A percentile compares a stretch with the other conserved stretches of the same genome.
Evolutionary conservation across 495 filamentous ascomycete species (phyloP).

Genomic region (Chaetomium fimeti): DNA sequence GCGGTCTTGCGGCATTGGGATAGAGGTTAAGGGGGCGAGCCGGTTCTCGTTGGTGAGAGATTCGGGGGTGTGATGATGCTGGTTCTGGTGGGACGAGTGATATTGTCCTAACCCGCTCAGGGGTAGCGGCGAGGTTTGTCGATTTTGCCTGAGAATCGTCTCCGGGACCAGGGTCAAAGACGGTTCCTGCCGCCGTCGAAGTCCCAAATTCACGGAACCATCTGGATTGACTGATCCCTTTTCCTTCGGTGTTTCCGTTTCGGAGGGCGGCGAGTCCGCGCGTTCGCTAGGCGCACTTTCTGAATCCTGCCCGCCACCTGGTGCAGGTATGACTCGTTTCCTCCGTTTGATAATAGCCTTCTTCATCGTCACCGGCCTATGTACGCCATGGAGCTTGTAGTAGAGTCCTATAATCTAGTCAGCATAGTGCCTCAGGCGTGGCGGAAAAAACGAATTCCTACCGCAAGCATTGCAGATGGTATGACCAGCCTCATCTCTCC

Average conservation of each 20-base stretch:
- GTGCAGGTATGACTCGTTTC: slow-evolving; percentile 89
- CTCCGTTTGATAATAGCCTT: slow-evolving; percentile 94
- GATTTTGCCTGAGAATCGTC: slow-evolving; percentile 38
- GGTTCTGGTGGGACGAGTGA: slow-evolving; percentile 40
- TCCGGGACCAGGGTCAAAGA: slow-evolving; percentile 50
- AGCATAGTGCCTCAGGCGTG: slow-evolving; percentile 6
- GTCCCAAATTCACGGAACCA: slow-evolving; percentile 59
- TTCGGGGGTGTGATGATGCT: slow-evolving; percentile 39
- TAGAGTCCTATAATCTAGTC: slow-evolving; percentile 68
- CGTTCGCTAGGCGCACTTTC: slow-evolving; percentile 47
- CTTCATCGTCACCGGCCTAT: slow-evolving; percentile 94
- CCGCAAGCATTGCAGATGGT: slow-evolving; percentile 99
- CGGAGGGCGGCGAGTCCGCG: slow-evolving; percentile 44
- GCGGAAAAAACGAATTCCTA: slow-evolving; percentile 48
- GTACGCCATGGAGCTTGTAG: slow-evolving; percentile 91
- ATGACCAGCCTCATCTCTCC: slow-evolving; percentile 90
- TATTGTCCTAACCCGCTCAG: slow-evolving; percentile 47
- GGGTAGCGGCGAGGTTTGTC: slow-evolving; percentile 38
- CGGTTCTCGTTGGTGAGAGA: slow-evolving; percentile 56
- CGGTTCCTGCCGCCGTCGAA: slow-evolving; percentile 49
- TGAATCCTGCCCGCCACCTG: slow-evolving; percentile 40
- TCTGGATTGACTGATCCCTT: slow-evolving; percentile 53
- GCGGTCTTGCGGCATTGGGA: slow-evolving; percentile 42
- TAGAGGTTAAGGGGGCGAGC: slow-evolving; percentile 51
- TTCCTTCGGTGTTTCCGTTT: slow-evolving; percentile 40